A percentile compares a stretch with the other conserved stretches of the same genome.
Evolutionary conservation across 495 filamentous ascomycete species (phyloP).

Genomic region (Choiromyces venosus): DNA sequence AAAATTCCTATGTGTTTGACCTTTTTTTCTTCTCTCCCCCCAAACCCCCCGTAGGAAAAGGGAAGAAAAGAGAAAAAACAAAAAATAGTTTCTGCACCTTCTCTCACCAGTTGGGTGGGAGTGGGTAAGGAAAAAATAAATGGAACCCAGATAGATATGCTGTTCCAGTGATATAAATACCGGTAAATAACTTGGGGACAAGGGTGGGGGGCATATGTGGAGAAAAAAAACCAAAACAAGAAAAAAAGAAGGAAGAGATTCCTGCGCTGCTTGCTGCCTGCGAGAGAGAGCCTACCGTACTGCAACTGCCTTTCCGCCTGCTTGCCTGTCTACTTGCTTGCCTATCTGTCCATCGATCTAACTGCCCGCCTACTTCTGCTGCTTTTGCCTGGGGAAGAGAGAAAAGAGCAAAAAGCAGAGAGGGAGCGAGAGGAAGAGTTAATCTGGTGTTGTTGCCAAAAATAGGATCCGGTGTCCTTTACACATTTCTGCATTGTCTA

Average conservation of each 20-base stretch:
- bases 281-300: background rate
- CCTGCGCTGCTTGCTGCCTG: background rate
- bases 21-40: background rate
- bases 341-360: too few relatives aligned
- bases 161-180: conserved; percentile 5
- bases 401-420: too few relatives aligned
- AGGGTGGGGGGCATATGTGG: background rate
- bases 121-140: background rate
- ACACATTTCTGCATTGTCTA: background rate
- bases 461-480: background rate
- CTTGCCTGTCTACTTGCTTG: too few relatives aligned
- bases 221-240: background rate
- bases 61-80: background rate
- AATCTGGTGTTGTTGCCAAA: background rate
- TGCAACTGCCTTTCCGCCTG: background rate
- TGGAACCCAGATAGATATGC: background rate
- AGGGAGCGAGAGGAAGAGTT: background rate
- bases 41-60: background rate
- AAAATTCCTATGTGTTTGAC: background rate
- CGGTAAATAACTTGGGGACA: background rate
- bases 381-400: background rate
- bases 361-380: too few relatives aligned
- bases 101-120: background rate
- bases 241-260: background rate
- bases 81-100: background rate